These are phyloP conservation scores for Heritiera littoralis DNA, from an alignment of 345 rosid species.

Conservation along the genomic window DNA sequence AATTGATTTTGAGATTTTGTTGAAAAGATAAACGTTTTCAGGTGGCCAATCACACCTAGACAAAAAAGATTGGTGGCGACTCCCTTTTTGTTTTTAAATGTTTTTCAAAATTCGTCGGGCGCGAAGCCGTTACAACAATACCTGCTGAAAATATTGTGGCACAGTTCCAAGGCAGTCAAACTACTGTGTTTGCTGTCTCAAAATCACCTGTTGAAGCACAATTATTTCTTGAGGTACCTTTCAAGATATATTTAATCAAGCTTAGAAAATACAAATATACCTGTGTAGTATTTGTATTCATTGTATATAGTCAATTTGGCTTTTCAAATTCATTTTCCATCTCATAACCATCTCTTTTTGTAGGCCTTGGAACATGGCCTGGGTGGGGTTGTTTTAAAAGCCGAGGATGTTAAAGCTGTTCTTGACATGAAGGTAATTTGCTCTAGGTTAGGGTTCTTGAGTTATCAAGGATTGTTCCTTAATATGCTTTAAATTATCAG, in stretches of 20 bases:
- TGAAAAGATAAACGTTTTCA: no score
- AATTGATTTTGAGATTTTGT: no score
- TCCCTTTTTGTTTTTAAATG: no score
- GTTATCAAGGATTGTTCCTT: slow-evolving; percentile 23
- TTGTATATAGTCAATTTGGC: not conserved
- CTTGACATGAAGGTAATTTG: slow-evolving; percentile 63
- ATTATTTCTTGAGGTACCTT: slow-evolving; percentile 67
- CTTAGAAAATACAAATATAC: not conserved
- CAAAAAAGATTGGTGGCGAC: no score
- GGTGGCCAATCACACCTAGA: no score
- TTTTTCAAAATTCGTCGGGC: no score
- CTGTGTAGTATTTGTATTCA: not conserved
- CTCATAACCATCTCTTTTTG: not conserved
- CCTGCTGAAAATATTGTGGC: slow-evolving; percentile 91
- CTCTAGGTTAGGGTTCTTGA: slow-evolving; percentile 15
- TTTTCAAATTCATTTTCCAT: slow-evolving; percentile 10
- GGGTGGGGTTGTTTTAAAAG: slow-evolving; percentile 73
- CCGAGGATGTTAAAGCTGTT: slow-evolving; percentile 59
- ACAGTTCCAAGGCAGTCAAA: slow-evolving; percentile 71
- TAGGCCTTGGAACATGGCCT: slow-evolving; percentile 89
- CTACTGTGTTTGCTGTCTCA: slow-evolving; percentile 72
- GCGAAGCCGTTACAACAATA: no score
- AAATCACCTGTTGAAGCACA: slow-evolving; percentile 63
- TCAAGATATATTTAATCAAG: not conserved
- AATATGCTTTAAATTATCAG: slow-evolving; percentile 44